phyloP scores from a whole-genome alignment of 2,329 filamentous ascomycete genomes.

The Elsinoe australis region DNA sequence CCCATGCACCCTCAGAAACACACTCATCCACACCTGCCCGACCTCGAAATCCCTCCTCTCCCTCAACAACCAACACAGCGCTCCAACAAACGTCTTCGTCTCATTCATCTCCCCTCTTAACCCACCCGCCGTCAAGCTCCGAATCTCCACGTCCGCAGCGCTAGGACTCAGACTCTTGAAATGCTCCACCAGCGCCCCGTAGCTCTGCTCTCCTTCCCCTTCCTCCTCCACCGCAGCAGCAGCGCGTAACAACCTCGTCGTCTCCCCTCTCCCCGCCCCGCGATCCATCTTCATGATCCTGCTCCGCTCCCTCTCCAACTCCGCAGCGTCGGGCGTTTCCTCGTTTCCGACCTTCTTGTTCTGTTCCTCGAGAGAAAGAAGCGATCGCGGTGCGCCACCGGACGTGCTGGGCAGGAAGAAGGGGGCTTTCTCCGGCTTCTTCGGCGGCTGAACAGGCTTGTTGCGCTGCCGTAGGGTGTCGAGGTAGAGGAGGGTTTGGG shows the following conservation, averaged over 20 bases:
- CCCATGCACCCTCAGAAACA: conserved; percentile 74
- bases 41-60: conserved; percentile 80
- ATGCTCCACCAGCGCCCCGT: conserved; percentile 63
- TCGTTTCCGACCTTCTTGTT: conserved; percentile 29
- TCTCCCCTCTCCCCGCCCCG: conserved; percentile 27
- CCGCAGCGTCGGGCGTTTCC: conserved; percentile 28
- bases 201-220: too few species aligned
- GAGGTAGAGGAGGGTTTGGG: conserved; percentile 89
- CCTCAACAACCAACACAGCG: conserved; percentile 62
- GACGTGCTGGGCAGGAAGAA: conserved; percentile 76
- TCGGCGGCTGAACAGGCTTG: conserved; percentile 85
- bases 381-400: conserved; percentile 21
- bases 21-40: conserved; percentile 94
- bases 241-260: conserved; percentile 43
- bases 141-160: conserved; percentile 81
- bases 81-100: conserved; percentile 69
- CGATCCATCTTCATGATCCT: conserved; percentile 27
- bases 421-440: conserved; percentile 85
- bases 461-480: conserved; percentile 88
- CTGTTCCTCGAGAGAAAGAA: too few species aligned
- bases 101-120: conserved; percentile 49
- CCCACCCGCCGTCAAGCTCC: conserved; percentile 54
- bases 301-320: conserved; percentile 28
- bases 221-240: too few species aligned
- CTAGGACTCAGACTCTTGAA: conserved; percentile 76